Evolutionary conservation across 345 rosid species (phyloP).

Genomic region (Xanthoceras sorbifolium): DNA sequence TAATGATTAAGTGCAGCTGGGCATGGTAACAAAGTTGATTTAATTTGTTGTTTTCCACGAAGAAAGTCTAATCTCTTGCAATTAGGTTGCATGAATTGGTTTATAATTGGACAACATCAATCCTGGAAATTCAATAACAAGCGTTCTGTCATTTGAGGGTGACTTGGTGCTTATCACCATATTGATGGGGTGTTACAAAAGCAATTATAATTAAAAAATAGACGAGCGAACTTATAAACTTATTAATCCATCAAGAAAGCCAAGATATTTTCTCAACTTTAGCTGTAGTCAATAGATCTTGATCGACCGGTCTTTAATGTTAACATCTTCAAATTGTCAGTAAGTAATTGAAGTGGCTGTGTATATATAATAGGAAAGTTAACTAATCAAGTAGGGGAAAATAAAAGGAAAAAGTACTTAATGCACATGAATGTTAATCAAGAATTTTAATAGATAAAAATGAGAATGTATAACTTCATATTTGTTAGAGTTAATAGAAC

Average conservation of each 20-base stretch:
- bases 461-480: not conserved
- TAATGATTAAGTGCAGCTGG: slow-evolving; percentile 20
- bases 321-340: not conserved
- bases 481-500: too few species aligned
- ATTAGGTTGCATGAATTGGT: slow-evolving; percentile 16
- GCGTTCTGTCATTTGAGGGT: slow-evolving; percentile 27
- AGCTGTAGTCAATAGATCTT: not conserved
- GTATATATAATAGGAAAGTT: too few species aligned
- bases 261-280: not conserved
- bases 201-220: not conserved
- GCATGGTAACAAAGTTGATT: slow-evolving; percentile 10
- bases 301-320: not conserved
- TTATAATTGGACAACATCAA: slow-evolving; percentile 15
- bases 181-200: not conserved
- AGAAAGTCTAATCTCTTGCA: slow-evolving; percentile 7
- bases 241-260: not conserved
- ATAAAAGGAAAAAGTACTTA: too few species aligned
- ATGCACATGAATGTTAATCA: too few species aligned
- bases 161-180: slow-evolving; percentile 35
- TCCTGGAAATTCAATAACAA: slow-evolving; percentile 23
- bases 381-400: not conserved
- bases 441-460: too few species aligned
- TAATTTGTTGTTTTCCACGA: slow-evolving; percentile 19
- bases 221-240: not conserved
- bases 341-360: too few species aligned